These are phyloP conservation scores for Coprinopsis sp. DNA, from an alignment of 768 basidiomycete species.

Conservation along the genomic window DNA sequence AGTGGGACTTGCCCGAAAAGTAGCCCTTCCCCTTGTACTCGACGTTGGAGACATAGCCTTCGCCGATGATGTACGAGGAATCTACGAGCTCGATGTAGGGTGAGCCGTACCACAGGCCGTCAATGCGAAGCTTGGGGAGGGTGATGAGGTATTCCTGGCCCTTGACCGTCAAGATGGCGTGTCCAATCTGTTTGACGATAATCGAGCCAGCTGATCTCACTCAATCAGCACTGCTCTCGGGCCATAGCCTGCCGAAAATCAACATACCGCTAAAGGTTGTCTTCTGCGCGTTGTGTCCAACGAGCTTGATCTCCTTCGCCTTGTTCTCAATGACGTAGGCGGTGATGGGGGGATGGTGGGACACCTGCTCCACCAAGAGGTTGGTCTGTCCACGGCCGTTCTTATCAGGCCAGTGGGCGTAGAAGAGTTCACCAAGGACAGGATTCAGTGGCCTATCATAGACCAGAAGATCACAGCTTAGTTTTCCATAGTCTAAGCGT, in stretches of 20 bases:
- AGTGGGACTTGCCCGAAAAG: conserved; percentile 88
- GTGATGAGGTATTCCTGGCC: conserved; percentile 78
- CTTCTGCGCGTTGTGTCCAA: conserved; percentile 93
- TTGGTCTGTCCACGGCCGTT: conserved; percentile 73
- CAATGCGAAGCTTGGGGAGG: conserved; percentile 86
- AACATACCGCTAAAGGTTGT: conserved; percentile 78
- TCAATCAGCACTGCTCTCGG: neutral
- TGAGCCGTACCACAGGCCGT: conserved; percentile 87
- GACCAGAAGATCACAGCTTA: conserved; percentile 7
- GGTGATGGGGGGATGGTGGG: conserved; percentile 89
- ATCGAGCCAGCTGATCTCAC: conserved; percentile 52
- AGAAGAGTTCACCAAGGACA: conserved; percentile 89
- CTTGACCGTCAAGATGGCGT: conserved; percentile 75
- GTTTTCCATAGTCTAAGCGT: no score
- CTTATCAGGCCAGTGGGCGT: conserved; percentile 80
- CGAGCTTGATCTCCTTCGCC: conserved; percentile 66
- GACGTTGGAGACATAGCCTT: conserved; percentile 46
- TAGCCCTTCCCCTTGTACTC: conserved; percentile 98
- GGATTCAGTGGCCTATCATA: conserved; percentile 82
- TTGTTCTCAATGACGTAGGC: conserved; percentile 86
- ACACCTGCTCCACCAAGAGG: conserved; percentile 91
- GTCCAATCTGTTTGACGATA: conserved; percentile 93
- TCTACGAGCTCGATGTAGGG: conserved; percentile 92
- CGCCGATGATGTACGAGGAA: conserved; percentile 65
- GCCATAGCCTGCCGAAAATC: neutral